Conservation (phyloP, 2,329 filamentous ascomycete species). For the Cylindrodendrum hubeiense region DNA sequence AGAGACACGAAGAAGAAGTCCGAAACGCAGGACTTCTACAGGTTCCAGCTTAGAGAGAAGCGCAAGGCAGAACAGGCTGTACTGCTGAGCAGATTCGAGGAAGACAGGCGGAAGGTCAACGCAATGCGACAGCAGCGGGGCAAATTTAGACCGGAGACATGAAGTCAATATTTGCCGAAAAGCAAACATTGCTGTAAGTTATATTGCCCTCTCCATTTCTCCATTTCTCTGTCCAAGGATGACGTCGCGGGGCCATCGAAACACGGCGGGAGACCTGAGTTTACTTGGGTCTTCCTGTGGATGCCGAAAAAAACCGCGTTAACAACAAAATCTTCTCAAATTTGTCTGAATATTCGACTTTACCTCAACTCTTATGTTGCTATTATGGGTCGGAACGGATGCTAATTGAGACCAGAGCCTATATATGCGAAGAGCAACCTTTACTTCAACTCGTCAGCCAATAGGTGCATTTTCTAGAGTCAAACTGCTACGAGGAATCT, state of each 20-base stretch:
- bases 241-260: slow-evolving; percentile 68
- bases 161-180: slow-evolving; percentile 31
- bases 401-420: slow-evolving; percentile 6
- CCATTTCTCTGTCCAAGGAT: slow-evolving; percentile 52
- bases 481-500: neutral
- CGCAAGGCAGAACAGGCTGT: slow-evolving; percentile 80
- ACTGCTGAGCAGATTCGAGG: slow-evolving; percentile 78
- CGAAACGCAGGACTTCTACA: slow-evolving; percentile 81
- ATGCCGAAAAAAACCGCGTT: slow-evolving; percentile 75
- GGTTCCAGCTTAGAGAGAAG: slow-evolving; percentile 85
- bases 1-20: slow-evolving; percentile 72
- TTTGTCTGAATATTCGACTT: slow-evolving; percentile 61
- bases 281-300: slow-evolving; percentile 43
- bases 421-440: slow-evolving; percentile 4
- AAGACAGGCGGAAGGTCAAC: slow-evolving; percentile 78
- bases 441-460: neutral
- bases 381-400: slow-evolving; percentile 1
- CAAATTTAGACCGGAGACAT: slow-evolving; percentile 68
- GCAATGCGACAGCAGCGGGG: slow-evolving; percentile 77
- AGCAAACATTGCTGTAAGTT: slow-evolving; percentile 30
- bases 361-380: slow-evolving; percentile 11
- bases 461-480: neutral
- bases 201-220: slow-evolving; percentile 7
- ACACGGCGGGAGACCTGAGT: slow-evolving; percentile 36
- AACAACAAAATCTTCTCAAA: slow-evolving; percentile 73